Evolutionary conservation across 2,329 filamentous ascomycete genomes (phyloP).

Genomic region (Bipolaris bicolor): DNA sequence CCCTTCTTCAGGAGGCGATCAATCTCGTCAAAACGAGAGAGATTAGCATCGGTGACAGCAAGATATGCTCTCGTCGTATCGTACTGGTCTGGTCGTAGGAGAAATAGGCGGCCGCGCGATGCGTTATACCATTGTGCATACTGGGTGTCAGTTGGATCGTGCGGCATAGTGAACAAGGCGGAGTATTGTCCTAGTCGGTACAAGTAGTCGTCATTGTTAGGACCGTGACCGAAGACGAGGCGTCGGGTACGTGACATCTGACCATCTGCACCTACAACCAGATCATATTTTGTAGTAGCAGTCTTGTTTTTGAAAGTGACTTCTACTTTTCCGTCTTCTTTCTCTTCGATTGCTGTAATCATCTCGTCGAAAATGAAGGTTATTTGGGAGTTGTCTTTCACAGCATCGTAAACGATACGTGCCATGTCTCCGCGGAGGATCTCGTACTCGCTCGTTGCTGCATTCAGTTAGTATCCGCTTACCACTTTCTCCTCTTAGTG

Average conservation of each 20-base stretch:
- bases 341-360: conserved; percentile 37
- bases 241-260: conserved; percentile 38
- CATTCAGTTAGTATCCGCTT: neutral
- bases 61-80: conserved; percentile 28
- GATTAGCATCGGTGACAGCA: conserved; percentile 23
- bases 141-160: conserved; percentile 23
- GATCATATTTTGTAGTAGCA: conserved; percentile 24
- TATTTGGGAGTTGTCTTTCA: conserved; percentile 31
- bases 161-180: conserved; percentile 42
- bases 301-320: conserved; percentile 49
- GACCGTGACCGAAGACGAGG: conserved; percentile 32
- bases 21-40: conserved; percentile 28
- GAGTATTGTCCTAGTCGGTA: conserved; percentile 35
- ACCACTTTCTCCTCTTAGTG: neutral
- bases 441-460: conserved; percentile 64
- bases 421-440: conserved; percentile 66
- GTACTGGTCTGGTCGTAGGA: conserved; percentile 34
- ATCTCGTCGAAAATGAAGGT: conserved; percentile 46
- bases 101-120: conserved; percentile 27
- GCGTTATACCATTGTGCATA: conserved; percentile 39
- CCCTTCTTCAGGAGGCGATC: conserved; percentile 20
- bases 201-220: conserved; percentile 28
- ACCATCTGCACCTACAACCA: conserved; percentile 43
- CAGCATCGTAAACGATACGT: conserved; percentile 56
- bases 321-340: conserved; percentile 37